These are phyloP conservation scores for Metarhizium sp. DNA, from an alignment of 2,329 filamentous ascomycete species.

Conservation along the genomic window DNA sequence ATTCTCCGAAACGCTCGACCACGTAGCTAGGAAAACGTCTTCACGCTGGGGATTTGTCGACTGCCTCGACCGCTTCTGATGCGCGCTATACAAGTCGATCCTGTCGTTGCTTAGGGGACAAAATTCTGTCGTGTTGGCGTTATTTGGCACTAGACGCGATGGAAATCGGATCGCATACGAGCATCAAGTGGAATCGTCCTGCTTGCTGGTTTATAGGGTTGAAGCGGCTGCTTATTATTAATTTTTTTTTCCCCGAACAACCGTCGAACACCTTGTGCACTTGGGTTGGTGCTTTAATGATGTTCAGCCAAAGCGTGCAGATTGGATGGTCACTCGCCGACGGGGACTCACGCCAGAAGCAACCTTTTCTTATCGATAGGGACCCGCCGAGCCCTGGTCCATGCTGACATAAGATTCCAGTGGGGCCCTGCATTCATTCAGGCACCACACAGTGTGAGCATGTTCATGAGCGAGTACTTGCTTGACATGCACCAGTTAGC, in stretches of 20 bases:
- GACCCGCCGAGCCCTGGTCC: neutral
- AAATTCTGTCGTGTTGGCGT: neutral
- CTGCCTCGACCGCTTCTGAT: neutral
- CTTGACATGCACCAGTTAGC: too few species aligned
- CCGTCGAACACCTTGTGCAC: neutral
- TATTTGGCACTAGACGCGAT: neutral
- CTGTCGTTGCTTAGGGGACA: neutral
- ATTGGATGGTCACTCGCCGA: neutral
- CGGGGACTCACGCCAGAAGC: constrained; percentile 10
- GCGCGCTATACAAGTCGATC: neutral
- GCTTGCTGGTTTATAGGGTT: neutral
- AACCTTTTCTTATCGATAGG: constrained; percentile 23
- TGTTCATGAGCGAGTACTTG: too few species aligned
- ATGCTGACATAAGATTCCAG: neutral
- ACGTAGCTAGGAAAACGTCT: neutral
- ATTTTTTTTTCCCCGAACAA: neutral
- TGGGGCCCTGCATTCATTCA: neutral
- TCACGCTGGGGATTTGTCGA: neutral
- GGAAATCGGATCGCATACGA: neutral
- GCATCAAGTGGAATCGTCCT: neutral
- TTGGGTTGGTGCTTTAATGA: neutral
- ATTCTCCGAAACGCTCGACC: neutral
- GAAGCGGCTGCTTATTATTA: neutral
- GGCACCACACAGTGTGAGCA: neutral
- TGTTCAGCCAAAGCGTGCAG: neutral